Conservation (phyloP, 805 yeast genomes). For the Babjeviella inositovora region DNA sequence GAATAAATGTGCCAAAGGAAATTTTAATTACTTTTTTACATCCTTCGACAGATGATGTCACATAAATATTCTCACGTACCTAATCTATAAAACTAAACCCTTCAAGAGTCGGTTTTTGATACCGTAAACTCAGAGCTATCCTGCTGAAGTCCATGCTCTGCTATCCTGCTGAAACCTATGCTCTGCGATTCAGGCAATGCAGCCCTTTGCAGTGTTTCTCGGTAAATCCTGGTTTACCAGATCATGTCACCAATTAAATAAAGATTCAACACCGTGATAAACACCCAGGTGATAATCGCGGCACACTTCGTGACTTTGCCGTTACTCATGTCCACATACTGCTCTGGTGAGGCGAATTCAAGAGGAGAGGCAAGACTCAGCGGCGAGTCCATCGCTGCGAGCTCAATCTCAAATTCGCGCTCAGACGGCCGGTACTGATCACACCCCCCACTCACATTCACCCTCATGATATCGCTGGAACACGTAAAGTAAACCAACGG, state of each 20-base stretch:
- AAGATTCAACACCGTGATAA: constrained; percentile 55
- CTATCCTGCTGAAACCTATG: no score
- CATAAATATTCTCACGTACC: no score
- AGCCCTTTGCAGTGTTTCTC: no score
- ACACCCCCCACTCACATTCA: constrained; percentile 6
- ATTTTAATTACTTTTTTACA: no score
- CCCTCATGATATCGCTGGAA: constrained; percentile 48
- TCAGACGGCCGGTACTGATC: constrained; percentile 1
- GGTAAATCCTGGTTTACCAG: no score
- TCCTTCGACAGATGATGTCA: no score
- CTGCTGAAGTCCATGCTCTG: no score
- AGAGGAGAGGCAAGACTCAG: constrained; percentile 4
- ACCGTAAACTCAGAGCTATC: no score
- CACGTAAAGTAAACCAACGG: constrained; percentile 78
- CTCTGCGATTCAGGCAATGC: no score
- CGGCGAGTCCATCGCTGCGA: constrained; percentile 6
- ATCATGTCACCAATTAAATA: constrained; percentile 59
- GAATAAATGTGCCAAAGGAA: no score
- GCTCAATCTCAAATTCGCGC: constrained; percentile 1
- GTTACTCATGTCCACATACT: constrained; percentile 54
- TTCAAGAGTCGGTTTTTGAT: no score
- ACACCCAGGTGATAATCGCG: constrained; percentile 52
- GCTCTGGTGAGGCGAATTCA: constrained; percentile 8
- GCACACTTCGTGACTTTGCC: constrained; percentile 31
- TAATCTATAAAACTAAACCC: no score